Evolutionary conservation across 352 stramenopile genomes (phyloP).

Genomic region (Phytopythium litorale): DNA sequence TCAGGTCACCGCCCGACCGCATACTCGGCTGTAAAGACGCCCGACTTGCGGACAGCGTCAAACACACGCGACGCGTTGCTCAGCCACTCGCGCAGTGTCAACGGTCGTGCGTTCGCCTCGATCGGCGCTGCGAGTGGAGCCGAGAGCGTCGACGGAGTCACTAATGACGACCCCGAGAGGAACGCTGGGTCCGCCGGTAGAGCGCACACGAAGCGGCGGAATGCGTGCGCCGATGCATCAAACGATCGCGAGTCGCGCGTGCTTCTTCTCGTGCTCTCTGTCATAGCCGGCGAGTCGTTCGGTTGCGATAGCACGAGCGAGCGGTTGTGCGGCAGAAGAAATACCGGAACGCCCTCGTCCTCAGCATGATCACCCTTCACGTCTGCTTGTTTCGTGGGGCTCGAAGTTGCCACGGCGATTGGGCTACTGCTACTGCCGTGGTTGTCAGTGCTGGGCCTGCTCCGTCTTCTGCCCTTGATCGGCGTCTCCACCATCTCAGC

Average conservation of each 20-base stretch:
- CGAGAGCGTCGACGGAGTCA: neutral
- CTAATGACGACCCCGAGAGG: neutral
- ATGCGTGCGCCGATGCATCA: conserved; percentile 25
- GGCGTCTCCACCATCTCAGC: conserved; percentile 4
- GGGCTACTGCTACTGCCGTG: conserved; percentile 11
- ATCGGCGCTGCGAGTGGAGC: conserved; percentile 8
- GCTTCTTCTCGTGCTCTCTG: neutral
- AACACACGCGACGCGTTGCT: conserved; percentile 67
- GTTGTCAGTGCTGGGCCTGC: conserved; percentile 13
- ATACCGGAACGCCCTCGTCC: neutral
- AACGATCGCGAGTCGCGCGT: conserved; percentile 22
- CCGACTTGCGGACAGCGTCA: conserved; percentile 64
- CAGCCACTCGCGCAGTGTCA: conserved; percentile 76
- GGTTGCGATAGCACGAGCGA: neutral
- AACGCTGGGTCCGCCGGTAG: conserved; percentile 28
- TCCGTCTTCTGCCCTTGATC: conserved; percentile 5
- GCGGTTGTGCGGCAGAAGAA: conserved; percentile 9
- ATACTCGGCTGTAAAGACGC: conserved; percentile 51
- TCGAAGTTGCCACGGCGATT: neutral
- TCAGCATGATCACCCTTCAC: neutral
- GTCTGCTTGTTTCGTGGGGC: neutral
- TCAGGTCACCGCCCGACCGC: conserved; percentile 2
- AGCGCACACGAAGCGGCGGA: conserved; percentile 24
- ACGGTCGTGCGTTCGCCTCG: conserved; percentile 16
- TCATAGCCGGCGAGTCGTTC: neutral